Evolutionary conservation across 2,329 filamentous ascomycete species (phyloP), one percentile per base, ranked within the genome.

Genomic region (Neonectria punicea): DNA sequence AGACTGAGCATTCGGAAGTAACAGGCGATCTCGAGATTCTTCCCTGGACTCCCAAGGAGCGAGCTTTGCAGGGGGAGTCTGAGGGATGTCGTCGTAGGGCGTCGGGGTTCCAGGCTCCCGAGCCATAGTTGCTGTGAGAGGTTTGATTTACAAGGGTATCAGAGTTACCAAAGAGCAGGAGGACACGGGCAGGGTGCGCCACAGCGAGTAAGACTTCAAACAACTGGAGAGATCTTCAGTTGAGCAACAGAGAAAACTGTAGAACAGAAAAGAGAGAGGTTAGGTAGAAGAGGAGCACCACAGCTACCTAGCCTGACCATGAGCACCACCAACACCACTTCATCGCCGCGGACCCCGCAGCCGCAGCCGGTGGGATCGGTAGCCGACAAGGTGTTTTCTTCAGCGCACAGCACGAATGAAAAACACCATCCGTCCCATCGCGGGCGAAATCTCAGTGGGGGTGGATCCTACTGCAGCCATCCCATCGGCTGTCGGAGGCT

Each of bases 51-150:
- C 58, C 22, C 11, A 18, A 13, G 64, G 57, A 34, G 57, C 39
- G 60, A 72, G 30, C 43, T 74, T 74, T 16, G 49, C 50, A 10
- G 50, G 55, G 11, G 64, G 59, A 58, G 63, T 61, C 47, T 62
- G 61, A 39, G 65, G 41, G 53, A 65, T 56, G 43, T 73, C 70
- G 54, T 68, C 61, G 58, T 71, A 72, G 2, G 66, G 63, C 16
- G 67, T 65, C 39, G 70, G 66, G 51, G 61, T 58, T 46, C 53
- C 58, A 39, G 68, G 57, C 43, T 67, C 62, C 32, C 58, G 62
- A 49, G 68, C 65, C 72, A 74, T 68, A 47, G 30, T 28, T 56
- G 55, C 49, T 4, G 32, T 18, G 51, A 34, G 28, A 34, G 47
- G 13, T 49, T 13, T 18, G 25, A 4, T 49, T 22, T 55, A 54